Evolutionary conservation across 495 filamentous ascomycete species (phyloP).

Genomic region (Aspergillus asperescens): DNA sequence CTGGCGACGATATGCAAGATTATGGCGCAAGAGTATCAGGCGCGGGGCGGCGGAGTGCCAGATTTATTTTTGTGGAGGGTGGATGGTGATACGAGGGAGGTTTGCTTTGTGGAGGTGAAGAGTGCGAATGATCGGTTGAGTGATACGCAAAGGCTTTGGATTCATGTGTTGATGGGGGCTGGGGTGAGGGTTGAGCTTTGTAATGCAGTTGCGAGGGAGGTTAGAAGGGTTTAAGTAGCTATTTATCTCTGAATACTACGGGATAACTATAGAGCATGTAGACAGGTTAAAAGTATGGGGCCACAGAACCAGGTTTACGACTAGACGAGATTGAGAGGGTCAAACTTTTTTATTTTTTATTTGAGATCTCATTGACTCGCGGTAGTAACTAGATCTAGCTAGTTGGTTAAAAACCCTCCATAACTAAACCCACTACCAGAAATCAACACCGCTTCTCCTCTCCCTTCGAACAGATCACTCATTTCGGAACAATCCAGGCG

Average conservation of each 20-base stretch:
- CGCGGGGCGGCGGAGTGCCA: constrained; percentile 81
- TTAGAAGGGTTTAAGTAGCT: constrained; percentile 31
- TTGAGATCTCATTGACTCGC: constrained; percentile 4
- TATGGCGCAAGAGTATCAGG: constrained; percentile 88
- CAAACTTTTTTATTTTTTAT: not conserved
- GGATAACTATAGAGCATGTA: not conserved
- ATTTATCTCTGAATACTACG: no score
- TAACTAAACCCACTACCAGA: not conserved
- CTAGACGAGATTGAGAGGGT: not conserved
- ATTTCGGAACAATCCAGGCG: not conserved
- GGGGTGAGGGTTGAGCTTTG: constrained; percentile 85
- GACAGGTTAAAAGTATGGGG: no score
- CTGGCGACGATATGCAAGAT: constrained; percentile 84
- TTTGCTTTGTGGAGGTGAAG: constrained; percentile 89
- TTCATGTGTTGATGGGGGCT: constrained; percentile 80
- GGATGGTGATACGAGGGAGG: constrained; percentile 49
- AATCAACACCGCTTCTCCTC: not conserved
- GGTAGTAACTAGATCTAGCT: not conserved
- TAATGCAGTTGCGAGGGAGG: constrained; percentile 76
- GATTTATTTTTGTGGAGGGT: constrained; percentile 84
- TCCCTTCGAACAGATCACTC: not conserved
- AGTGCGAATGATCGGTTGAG: constrained; percentile 93
- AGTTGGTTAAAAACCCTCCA: not conserved
- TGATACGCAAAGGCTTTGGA: constrained; percentile 95
- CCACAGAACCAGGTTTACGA: no score